Conservation (phyloP, 2,329 filamentous ascomycete genomes). For the Graphiopsis chlorocephala region DNA sequence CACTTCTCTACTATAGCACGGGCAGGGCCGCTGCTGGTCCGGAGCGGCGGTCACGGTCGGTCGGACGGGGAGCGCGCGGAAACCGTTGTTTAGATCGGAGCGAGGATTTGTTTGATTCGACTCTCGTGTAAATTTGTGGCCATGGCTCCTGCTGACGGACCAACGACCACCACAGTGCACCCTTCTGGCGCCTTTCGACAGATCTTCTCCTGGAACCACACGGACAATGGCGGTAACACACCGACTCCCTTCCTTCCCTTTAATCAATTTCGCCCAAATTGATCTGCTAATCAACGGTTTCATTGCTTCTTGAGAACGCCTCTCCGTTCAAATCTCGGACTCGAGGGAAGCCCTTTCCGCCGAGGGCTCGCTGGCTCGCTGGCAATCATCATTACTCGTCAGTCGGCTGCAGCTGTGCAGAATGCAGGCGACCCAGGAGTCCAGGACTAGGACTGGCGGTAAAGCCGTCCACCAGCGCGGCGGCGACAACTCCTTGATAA, state of each 20-base stretch:
- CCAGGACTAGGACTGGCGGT: conserved; percentile 1
- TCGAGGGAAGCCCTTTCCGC: not conserved
- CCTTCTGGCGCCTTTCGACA: conserved; percentile 16
- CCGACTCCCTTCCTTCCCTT: conserved; percentile 7
- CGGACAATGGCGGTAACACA: conserved; percentile 13
- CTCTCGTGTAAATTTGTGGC: not conserved
- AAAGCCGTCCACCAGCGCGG: conserved; percentile 3
- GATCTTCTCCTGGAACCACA: not conserved
- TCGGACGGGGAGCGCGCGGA: conserved; percentile 3
- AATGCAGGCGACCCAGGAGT: conserved; percentile 12
- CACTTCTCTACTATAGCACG: not conserved
- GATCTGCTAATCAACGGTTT: conserved; percentile 5
- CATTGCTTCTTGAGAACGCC: not conserved
- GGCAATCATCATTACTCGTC: not conserved
- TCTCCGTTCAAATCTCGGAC: not conserved
- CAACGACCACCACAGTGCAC: not conserved
- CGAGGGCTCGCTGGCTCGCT: not conserved
- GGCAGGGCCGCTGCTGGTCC: not conserved
- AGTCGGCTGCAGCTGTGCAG: conserved; percentile 8
- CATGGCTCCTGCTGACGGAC: not conserved
- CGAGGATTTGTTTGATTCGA: conserved; percentile 2
- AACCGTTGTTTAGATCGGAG: conserved; percentile 9
- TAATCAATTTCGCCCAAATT: conserved; percentile 10
- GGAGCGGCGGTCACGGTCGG: not conserved
- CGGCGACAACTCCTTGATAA: not conserved